Base-by-base conservation (phyloP, 2,329 filamentous ascomycete genomes). In the Blastomyces silverae region DNA sequence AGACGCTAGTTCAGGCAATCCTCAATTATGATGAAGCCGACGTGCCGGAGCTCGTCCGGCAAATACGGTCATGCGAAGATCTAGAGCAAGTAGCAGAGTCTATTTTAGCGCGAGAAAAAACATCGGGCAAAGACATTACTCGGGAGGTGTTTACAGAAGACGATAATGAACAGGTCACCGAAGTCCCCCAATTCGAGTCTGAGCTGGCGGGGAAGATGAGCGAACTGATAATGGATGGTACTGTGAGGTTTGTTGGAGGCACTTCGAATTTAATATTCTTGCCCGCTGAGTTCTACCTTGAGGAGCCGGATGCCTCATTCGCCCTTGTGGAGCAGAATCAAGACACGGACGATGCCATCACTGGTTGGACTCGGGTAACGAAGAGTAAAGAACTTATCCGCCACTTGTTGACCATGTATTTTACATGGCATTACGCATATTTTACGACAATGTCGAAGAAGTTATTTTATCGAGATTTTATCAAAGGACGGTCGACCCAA, bases 381-480 rank as follows among this genome's bases (percentile, higher is more conserved):
- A 82, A 86, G 61, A 91, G 97, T 74, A 83, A 87, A 31, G 85
- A 89, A 63, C 82, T 96, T 57, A 87, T 97, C 70, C 84, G 87
- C 20, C 93, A 97, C 76, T 85, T 99, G 22, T 86, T 99, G 73
- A 93, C 92, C 72, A 92, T 97, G 90, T 99, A 99, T 78, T 97
- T 97, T 78, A 91, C 88, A 71, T 97, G 93, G 89, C 94, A 97
- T 77, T 97, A 97, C 76, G 88, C 92, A 22, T 97, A 94, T 78
- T 99, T 97, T 75, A 93, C 92, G 3, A 94, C 90, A 0, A 81
- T 97, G 7, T 93, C 92, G 15, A 95, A 91, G 74, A 87, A 84
- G 48, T 80, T 96, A 42, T 97, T 99, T 74, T 92, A 90, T 73
- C 84, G 88, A 53, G 92, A 97, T 74, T 97, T 96, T 71, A 76